phyloP scores from a whole-genome alignment of 306 rosid species.

The Quercus aquifolioides region DNA sequence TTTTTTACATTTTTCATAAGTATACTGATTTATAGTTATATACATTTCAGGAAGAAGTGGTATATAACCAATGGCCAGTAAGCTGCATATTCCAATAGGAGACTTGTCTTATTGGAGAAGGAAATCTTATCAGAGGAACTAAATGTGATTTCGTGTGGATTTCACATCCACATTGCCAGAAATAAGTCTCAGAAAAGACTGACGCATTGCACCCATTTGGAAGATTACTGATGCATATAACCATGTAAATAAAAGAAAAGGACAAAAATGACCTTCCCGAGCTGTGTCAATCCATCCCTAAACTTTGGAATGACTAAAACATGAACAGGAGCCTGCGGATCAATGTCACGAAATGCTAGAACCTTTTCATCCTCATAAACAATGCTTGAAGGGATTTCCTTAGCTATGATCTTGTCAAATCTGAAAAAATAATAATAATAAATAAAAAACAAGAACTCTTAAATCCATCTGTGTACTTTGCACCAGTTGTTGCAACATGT shows the following conservation, averaged over 20 bases:
- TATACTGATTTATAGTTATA: not conserved
- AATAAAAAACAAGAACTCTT: not conserved
- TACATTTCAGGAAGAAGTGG: not conserved
- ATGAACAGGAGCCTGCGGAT: constrained; percentile 92
- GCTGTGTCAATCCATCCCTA: constrained; percentile 82
- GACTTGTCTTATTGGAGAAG: not conserved
- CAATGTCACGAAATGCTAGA: constrained; percentile 78
- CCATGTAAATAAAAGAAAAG: constrained; percentile 3
- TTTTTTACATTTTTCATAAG: too few species aligned
- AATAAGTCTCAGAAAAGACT: not conserved
- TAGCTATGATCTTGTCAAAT: constrained; percentile 86
- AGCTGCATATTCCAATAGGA: not conserved
- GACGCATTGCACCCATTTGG: not conserved
- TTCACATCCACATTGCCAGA: not conserved
- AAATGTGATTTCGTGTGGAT: not conserved
- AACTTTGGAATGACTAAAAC: constrained; percentile 77
- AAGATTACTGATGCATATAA: not conserved
- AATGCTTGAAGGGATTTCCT: constrained; percentile 84
- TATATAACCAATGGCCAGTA: not conserved
- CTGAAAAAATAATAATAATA: constrained; percentile 28
- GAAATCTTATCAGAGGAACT: not conserved
- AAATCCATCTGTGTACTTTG: not conserved
- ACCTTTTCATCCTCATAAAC: constrained; percentile 77
- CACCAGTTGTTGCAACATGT: not conserved
- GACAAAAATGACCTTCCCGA: constrained; percentile 53